Base-by-base conservation (phyloP, 805 yeast genomes). In the Hanseniaspora guilliermondii region DNA sequence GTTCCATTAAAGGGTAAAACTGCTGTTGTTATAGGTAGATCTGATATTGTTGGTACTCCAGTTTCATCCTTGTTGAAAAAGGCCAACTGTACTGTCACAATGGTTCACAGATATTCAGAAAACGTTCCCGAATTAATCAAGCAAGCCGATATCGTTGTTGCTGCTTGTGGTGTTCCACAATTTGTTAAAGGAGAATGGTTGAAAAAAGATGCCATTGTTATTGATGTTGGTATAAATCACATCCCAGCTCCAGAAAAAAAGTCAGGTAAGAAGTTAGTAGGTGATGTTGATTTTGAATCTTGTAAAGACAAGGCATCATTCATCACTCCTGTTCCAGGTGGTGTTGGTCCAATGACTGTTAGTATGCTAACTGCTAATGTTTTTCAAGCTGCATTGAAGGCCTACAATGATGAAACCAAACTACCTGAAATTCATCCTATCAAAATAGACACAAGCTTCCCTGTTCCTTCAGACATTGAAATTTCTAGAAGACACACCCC, bases 291-390 rank as follows among this genome's bases (percentile, higher is more conserved):
- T 63, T 91, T 75, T 63, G 84, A 73, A 53, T 71, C 80, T 32
- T 89, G 87, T 53, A 68, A 74, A 56, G 68, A 71, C 38, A 76
- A 73, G 59, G 82, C 88, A 4, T 73, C 82, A 7, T 78, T 76
- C 61, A 77, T 93, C 58, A 89, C 97, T 6, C 98, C 98, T 17
- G 98, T 91, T 55, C 98, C 98, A 33, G 97, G 97, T 66, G 97
- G 97, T 62, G 97, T 91, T 58, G 98, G 98, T 40, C 98, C 98
- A 59, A 91, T 91, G 97, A 91, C 98, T 27, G 97, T 91, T 47
- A 96, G 96, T 40, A 88, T 89, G 96, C 78, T 91, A 57, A 77
- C 89, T 58, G 78, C 83, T 59, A 91, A 93, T 64, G 91, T 91
- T 11, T 73, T 81, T 56, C 76, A 78, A 59, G 87, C 96, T 50